phyloP scores from a whole-genome alignment of 2,329 filamentous ascomycete species.

The Cylindrodendrum hubeiense region DNA sequence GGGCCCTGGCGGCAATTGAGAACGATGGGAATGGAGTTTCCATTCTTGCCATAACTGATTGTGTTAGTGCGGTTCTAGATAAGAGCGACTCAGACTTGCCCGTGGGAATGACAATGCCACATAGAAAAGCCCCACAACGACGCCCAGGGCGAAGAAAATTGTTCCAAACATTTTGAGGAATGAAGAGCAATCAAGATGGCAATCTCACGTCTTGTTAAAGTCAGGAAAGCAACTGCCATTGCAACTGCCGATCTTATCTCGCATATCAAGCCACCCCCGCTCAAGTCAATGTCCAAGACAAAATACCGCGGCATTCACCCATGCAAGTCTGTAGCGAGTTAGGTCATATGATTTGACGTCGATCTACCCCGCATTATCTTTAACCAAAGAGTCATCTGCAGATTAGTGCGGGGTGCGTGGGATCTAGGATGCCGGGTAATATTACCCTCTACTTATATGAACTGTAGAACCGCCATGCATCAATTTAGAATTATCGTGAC shows the following conservation, averaged over 20 bases:
- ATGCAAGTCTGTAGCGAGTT: background rate
- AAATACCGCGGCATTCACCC: slow-evolving; percentile 9
- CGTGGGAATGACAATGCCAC: slow-evolving; percentile 33
- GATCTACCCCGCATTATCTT: slow-evolving; percentile 33
- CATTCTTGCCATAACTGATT: slow-evolving; percentile 52
- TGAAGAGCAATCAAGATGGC: background rate
- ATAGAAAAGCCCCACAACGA: slow-evolving; percentile 22
- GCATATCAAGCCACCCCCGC: slow-evolving; percentile 33
- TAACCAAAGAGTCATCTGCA: slow-evolving; percentile 23
- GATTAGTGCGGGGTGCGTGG: slow-evolving; percentile 7
- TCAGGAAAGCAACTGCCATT: slow-evolving; percentile 30
- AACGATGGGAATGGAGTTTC: slow-evolving; percentile 53
- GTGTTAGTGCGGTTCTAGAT: background rate
- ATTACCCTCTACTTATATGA: slow-evolving; percentile 21
- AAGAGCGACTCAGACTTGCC: slow-evolving; percentile 14
- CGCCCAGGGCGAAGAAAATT: slow-evolving; percentile 13
- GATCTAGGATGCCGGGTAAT: slow-evolving; percentile 29
- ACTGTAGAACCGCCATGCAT: too few species aligned
- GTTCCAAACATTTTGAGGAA: slow-evolving; percentile 20
- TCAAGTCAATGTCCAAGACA: background rate
- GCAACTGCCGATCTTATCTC: slow-evolving; percentile 31
- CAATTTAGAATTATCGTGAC: background rate
- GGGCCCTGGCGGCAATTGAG: slow-evolving; percentile 54
- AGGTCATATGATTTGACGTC: slow-evolving; percentile 1
- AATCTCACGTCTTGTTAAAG: background rate